Percentiles rank a stretch among this genome's conserved stretches.
These are phyloP conservation scores for Puccinia triticina DNA, from an alignment of 1,284 basidiomycete species.

Conservation along the genomic window DNA sequence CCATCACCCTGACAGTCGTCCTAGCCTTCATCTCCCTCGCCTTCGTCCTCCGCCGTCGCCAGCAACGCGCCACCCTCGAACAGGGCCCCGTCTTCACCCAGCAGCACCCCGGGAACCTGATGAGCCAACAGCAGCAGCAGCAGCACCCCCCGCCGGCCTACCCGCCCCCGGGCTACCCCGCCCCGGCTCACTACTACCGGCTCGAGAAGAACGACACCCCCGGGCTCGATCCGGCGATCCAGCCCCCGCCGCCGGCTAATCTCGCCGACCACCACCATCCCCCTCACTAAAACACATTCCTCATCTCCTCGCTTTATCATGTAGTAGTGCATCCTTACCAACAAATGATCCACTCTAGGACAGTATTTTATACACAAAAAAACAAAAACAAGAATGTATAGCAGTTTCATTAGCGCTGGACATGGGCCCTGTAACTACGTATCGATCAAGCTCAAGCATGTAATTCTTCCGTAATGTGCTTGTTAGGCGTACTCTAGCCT, in stretches of 20 bases:
- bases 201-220: neutral
- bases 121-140: constrained; percentile 7
- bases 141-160: neutral
- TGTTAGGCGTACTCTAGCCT: no score
- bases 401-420: no score
- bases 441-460: no score
- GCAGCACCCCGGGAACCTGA: neutral
- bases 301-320: no score
- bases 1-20: neutral
- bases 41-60: constrained; percentile 18
- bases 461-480: no score
- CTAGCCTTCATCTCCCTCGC: constrained; percentile 21
- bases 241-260: neutral
- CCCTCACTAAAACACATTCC: neutral
- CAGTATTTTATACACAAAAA: no score
- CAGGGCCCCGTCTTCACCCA: neutral
- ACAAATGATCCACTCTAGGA: no score
- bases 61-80: constrained; percentile 3
- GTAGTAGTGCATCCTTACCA: no score
- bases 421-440: no score
- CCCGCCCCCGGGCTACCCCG: neutral
- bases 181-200: neutral
- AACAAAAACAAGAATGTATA: no score
- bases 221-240: no score
- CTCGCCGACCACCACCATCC: constrained; percentile 3